Base-by-base conservation (phyloP, 2,329 filamentous ascomycete species). In the Tolypocladium ovalisporum region DNA sequence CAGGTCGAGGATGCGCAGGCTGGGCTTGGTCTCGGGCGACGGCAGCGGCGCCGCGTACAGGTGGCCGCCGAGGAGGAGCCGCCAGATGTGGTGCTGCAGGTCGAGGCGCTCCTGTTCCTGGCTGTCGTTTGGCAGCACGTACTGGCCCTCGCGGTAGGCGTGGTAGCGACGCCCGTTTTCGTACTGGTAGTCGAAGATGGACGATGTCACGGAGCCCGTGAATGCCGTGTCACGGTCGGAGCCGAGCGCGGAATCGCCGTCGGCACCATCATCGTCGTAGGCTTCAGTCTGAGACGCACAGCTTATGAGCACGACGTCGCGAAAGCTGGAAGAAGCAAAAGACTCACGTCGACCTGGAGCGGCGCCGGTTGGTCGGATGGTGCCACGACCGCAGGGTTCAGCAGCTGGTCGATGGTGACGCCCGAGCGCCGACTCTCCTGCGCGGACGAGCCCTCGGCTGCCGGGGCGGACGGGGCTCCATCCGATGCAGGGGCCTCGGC, bases 81-180 rank as follows among this genome's bases (percentile, higher is more conserved):
- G 76, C 66, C 78, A 76, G 63, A 83, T 75, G 62, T 81, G 75
- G 66, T 83, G 79, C 62, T 80, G 77, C 61, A 80, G 68, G 60
- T 84, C 79, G 19, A 82, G 70, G 15, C 80, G 77, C 61, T 81
- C 77, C 54, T 80, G 71, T 65, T 84, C 81, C 59, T 72, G 67
- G 60, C 78, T 76, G 65, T 82, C 79, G 65, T 81, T 82, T 54
- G 79, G 79, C 17, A 71, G 61, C 54, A 70, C 62, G 56, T 75
- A 75, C 19, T 71, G 64, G 10, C 78, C 79, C 34, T 77, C 72
- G 37, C 73, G 71, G 61, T 74, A 77, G 51, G 71, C 72, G 60
- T 79, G 76, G 54, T 81, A 81, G 4, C 76, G 68, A 0, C 78
- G 71, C 3, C 77, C 77, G 54, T 79, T 74, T 57, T 79, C 75